These are phyloP conservation scores for Leccinum obscurum DNA, from an alignment of 768 basidiomycete genomes.

Conservation along the genomic window DNA sequence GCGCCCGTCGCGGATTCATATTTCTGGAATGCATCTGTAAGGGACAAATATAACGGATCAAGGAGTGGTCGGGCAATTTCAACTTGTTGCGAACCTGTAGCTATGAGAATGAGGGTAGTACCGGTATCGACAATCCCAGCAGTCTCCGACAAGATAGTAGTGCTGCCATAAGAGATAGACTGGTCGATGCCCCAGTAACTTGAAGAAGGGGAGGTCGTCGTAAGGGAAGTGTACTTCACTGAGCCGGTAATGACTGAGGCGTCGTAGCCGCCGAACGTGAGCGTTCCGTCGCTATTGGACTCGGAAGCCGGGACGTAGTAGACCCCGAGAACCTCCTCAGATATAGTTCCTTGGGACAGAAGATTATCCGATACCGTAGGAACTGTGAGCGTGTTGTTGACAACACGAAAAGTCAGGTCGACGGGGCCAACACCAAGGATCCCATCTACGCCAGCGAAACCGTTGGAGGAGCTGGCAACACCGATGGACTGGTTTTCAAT, in stretches of 20 bases:
- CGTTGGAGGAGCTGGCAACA: constrained; percentile 23
- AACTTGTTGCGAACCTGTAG: constrained; percentile 15
- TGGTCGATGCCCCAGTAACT: constrained; percentile 32
- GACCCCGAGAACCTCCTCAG: constrained; percentile 29
- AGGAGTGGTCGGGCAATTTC: background rate
- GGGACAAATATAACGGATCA: constrained; percentile 13
- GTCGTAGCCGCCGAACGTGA: constrained; percentile 31
- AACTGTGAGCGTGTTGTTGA: constrained; percentile 15
- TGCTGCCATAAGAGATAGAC: background rate
- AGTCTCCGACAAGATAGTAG: background rate
- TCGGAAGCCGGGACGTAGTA: constrained; percentile 30
- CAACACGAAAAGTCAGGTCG: constrained; percentile 31
- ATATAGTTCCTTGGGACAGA: constrained; percentile 28
- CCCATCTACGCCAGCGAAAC: constrained; percentile 35
- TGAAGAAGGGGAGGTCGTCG: constrained; percentile 27
- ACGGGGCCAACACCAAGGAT: constrained; percentile 39
- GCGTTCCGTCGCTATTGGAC: constrained; percentile 18
- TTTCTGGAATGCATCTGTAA: constrained; percentile 26
- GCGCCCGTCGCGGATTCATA: constrained; percentile 32
- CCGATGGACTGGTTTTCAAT: constrained; percentile 36
- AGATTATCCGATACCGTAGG: constrained; percentile 40
- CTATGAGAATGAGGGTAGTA: constrained; percentile 28
- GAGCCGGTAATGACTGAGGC: constrained; percentile 2
- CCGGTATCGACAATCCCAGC: constrained; percentile 29
- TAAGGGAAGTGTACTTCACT: constrained; percentile 26